phyloP scores from a whole-genome alignment of 2,329 filamentous ascomycete species.

The Mycosphaerelloides madeirae region DNA sequence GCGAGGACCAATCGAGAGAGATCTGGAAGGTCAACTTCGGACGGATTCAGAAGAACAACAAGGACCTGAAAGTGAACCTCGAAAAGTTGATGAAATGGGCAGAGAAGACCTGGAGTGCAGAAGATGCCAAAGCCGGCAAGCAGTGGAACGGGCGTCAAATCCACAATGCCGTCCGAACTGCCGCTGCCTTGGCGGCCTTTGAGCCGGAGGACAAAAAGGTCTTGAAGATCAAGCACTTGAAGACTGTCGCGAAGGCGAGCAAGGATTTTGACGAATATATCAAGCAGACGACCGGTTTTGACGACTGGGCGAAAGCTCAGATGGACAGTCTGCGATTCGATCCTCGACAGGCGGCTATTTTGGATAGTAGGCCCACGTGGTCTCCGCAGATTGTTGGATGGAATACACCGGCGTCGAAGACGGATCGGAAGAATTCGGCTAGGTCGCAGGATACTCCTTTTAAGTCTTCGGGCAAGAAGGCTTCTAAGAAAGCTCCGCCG shows the following conservation, averaged over 20 bases:
- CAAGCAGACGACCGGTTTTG: neutral
- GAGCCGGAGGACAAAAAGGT: too few relatives aligned
- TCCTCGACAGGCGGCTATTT: neutral
- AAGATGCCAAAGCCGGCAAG: constrained; percentile 9
- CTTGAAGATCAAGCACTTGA: neutral
- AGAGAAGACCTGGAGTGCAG: neutral
- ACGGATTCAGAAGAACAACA: neutral
- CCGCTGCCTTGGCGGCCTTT: constrained; percentile 14
- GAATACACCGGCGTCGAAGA: too few relatives aligned
- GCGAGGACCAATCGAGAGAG: constrained; percentile 15
- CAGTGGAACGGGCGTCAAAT: constrained; percentile 37
- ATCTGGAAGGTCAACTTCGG: constrained; percentile 19
- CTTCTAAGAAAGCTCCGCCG: too few relatives aligned
- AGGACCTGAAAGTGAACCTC: neutral
- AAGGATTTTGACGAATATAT: neutral
- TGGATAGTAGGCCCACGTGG: too few relatives aligned
- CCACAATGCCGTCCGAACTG: constrained; percentile 24
- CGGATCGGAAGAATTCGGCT: too few relatives aligned
- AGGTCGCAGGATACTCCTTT: too few relatives aligned
- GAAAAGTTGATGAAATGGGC: constrained; percentile 6
- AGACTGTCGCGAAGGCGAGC: neutral
- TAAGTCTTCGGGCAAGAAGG: too few relatives aligned
- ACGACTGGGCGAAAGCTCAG: neutral
- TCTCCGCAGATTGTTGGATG: too few relatives aligned
- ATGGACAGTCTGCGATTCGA: neutral